These are phyloP conservation scores for Turnera subulata DNA, from an alignment of 345 rosid species.

Conservation along the genomic window DNA sequence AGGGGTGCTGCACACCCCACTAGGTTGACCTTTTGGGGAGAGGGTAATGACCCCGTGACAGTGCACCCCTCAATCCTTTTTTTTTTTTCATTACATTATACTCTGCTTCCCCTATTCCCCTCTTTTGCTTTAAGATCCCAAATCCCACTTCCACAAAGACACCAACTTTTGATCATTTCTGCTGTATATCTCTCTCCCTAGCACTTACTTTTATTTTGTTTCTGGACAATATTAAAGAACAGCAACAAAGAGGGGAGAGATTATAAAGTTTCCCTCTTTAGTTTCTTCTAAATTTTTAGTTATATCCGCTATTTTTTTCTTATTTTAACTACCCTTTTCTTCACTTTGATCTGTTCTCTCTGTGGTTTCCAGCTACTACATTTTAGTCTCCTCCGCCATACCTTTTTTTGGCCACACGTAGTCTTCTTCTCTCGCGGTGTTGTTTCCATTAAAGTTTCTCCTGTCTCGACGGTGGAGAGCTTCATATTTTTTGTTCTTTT, in stretches of 20 bases:
- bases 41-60: no score
- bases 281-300: slow-evolving; percentile 27
- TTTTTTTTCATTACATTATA: not conserved
- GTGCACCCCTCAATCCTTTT: slow-evolving; percentile 8
- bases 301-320: not conserved
- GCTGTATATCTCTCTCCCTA: not conserved
- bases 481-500: no score
- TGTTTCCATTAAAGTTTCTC: not conserved
- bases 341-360: slow-evolving; percentile 15
- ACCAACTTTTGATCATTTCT: slow-evolving; percentile 3
- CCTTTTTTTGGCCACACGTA: slow-evolving; percentile 20
- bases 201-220: no score
- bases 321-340: not conserved
- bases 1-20: no score
- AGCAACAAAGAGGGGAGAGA: not conserved
- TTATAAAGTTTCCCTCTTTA: slow-evolving; percentile 1
- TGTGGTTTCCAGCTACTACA: slow-evolving; percentile 25
- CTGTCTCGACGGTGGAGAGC: not conserved
- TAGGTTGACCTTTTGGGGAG: no score
- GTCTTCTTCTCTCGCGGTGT: slow-evolving; percentile 4
- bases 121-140: slow-evolving; percentile 17
- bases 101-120: not conserved
- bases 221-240: no score
- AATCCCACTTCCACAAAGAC: slow-evolving; percentile 10
- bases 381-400: slow-evolving; percentile 28